Conservation (phyloP, 1,139 yeast species). For the Magnusiomyces fungicola region DNA sequence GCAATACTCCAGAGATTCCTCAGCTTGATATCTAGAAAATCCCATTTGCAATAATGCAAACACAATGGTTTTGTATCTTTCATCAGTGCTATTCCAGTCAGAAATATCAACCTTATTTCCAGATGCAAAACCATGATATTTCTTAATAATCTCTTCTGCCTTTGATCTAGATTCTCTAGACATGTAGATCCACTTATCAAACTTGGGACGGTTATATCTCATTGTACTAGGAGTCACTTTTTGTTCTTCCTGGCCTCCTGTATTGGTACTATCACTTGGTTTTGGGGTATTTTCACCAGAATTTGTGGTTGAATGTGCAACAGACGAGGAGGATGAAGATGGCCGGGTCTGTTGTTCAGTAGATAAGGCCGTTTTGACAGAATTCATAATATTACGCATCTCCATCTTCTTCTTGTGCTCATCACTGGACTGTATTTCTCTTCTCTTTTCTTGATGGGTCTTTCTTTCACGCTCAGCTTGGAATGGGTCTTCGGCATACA, state of each 20-base stretch:
- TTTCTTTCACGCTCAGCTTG: constrained; percentile 46
- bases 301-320: not conserved
- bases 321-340: too few species aligned
- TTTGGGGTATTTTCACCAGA: too few species aligned
- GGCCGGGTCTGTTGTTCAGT: too few species aligned
- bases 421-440: constrained; percentile 13
- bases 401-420: constrained; percentile 17
- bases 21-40: constrained; percentile 60
- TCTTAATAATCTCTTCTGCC: constrained; percentile 29
- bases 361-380: constrained; percentile 16
- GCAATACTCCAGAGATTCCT: constrained; percentile 64
- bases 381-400: constrained; percentile 14
- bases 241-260: not conserved
- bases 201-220: constrained; percentile 23
- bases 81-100: constrained; percentile 2
- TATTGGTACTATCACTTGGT: constrained; percentile 11
- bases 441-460: constrained; percentile 18
- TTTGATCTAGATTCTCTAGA: constrained; percentile 28
- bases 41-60: constrained; percentile 44
- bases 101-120: not conserved
- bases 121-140: constrained; percentile 25
- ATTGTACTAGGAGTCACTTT: too few species aligned
- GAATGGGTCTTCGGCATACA: constrained; percentile 68
- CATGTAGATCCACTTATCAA: constrained; percentile 28
- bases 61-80: constrained; percentile 4